phyloP scores from a whole-genome alignment of 2,329 filamentous ascomycete species.

The Fusarium nanum region DNA sequence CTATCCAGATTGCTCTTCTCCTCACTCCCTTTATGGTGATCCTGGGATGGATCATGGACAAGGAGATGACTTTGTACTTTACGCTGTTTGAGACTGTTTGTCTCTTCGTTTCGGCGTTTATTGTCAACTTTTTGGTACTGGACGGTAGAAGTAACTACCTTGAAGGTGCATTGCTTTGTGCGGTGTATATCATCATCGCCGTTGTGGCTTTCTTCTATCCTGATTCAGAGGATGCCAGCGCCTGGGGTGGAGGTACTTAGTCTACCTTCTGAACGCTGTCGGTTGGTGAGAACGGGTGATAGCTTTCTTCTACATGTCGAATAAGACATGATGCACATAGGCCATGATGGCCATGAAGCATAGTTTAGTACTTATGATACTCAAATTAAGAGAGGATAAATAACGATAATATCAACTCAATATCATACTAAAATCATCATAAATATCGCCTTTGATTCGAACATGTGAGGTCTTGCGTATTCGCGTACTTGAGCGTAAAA shows the following conservation, averaged over 20 bases:
- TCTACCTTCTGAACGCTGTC: not conserved
- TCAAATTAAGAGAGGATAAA: slow-evolving; percentile 4
- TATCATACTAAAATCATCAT: not conserved
- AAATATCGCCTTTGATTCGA: not conserved
- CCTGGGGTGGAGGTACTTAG: slow-evolving; percentile 45
- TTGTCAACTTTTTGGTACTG: slow-evolving; percentile 88
- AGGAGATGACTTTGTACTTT: slow-evolving; percentile 84
- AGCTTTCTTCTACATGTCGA: not conserved
- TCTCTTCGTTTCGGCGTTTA: slow-evolving; percentile 84
- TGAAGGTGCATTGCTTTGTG: slow-evolving; percentile 77
- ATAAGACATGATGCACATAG: not conserved
- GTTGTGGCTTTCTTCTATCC: slow-evolving; percentile 77
- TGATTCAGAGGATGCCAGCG: slow-evolving; percentile 59
- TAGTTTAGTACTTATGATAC: not conserved
- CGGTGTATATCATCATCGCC: slow-evolving; percentile 75
- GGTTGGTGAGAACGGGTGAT: slow-evolving; percentile 19
- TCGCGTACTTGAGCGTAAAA: not conserved
- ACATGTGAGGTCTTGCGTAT: not conserved
- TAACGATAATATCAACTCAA: not conserved
- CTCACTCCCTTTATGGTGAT: slow-evolving; percentile 77
- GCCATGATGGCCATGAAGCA: not conserved
- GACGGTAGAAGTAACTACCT: slow-evolving; percentile 90
- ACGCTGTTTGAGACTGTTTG: slow-evolving; percentile 90
- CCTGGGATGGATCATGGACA: slow-evolving; percentile 75
- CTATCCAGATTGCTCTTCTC: slow-evolving; percentile 79